Conservation (phyloP, 177 flowering plant species). For the Vitis hybrid region DNA sequence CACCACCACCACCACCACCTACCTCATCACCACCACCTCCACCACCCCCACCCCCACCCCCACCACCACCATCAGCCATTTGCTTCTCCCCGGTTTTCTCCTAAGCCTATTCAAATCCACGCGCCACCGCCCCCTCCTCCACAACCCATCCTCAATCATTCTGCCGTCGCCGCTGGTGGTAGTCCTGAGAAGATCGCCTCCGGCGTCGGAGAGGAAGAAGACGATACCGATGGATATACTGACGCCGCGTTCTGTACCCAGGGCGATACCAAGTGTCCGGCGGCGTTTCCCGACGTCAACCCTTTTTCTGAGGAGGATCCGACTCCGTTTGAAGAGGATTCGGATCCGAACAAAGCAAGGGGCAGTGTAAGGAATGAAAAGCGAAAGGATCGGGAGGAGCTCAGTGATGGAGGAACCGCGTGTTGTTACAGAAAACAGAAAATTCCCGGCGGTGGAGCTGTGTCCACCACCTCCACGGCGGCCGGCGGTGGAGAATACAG, state of each 20-base stretch:
- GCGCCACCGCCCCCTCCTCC: constrained; percentile 21
- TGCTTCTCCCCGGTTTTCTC: constrained; percentile 20
- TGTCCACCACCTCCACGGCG: constrained; percentile 11
- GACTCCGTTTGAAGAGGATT: constrained; percentile 27
- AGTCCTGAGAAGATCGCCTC: constrained; percentile 6
- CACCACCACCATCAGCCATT: constrained; percentile 23
- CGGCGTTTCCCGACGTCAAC: constrained; percentile 17
- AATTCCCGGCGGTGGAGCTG: constrained; percentile 17
- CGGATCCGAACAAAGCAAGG: constrained; percentile 27
- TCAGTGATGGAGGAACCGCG: constrained; percentile 45
- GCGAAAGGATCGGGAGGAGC: constrained; percentile 53
- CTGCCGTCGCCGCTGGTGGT: not conserved
- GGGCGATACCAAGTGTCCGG: constrained; percentile 15
- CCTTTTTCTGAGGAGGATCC: constrained; percentile 22
- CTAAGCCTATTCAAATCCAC: constrained; percentile 20
- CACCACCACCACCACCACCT: constrained; percentile 28
- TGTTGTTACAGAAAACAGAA: constrained; percentile 39
- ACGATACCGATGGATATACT: constrained; percentile 19
- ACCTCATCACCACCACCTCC: constrained; percentile 18
- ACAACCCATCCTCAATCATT: not conserved
- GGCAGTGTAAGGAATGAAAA: constrained; percentile 29
- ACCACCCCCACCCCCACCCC: constrained; percentile 20
- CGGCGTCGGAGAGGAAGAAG: constrained; percentile 20
- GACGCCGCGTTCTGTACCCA: constrained; percentile 21
- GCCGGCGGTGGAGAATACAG: constrained; percentile 12